A percentile compares a stretch with the other conserved stretches of the same genome.
Evolutionary conservation across 768 basidiomycete genomes (phyloP).

Genomic region (Lactifluus pinguis): DNA sequence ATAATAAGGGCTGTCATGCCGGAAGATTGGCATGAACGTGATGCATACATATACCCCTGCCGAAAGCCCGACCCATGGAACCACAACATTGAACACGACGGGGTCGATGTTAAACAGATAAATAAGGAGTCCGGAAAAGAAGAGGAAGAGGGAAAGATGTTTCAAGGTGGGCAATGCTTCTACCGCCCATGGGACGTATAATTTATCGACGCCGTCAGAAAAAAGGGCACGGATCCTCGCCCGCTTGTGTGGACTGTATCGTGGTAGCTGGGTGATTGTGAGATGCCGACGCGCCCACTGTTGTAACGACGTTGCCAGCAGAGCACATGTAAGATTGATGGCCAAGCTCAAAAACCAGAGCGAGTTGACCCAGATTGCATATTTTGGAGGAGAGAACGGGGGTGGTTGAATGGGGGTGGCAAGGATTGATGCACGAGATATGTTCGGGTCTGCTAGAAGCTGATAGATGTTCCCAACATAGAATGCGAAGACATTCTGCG

Average conservation of each 20-base stretch:
- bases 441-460: neutral
- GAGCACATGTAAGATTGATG: neutral
- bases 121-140: neutral
- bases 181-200: neutral
- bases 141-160: slow-evolving; percentile 1
- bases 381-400: neutral
- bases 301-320: neutral
- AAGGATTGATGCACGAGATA: neutral
- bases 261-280: neutral
- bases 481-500: neutral
- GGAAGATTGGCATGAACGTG: neutral
- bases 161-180: neutral
- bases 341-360: slow-evolving; percentile 7
- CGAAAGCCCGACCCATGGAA: neutral
- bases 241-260: neutral
- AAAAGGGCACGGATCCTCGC: neutral
- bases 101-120: neutral
- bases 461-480: neutral
- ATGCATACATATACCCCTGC: neutral
- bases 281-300: slow-evolving; percentile 1
- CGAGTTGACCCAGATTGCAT: slow-evolving; percentile 1
- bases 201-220: too few species aligned
- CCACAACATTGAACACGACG: neutral
- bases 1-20: neutral
- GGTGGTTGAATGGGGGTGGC: neutral